Evolutionary conservation across 2,329 filamentous ascomycete species (phyloP), one percentile per base, ranked within the genome.

Genomic region (Trematosphaeria pertusa): DNA sequence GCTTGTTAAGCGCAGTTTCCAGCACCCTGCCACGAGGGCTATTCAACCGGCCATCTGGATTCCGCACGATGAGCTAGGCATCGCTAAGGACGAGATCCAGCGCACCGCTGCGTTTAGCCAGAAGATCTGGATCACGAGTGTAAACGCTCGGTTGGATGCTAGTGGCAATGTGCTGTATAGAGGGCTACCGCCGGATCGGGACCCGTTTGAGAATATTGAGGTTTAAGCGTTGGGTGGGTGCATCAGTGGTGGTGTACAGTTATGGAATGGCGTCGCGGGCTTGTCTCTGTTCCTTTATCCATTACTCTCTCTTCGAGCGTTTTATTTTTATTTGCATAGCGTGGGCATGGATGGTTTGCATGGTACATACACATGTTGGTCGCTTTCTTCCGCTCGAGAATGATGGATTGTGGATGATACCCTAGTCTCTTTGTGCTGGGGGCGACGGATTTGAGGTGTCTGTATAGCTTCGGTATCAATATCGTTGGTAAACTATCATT

Each of bases 1-100:
- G 47, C 83, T 97, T 30, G 88, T 94, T 10, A 87, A 87, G 43
- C 87, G 91, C 62, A 91, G 93, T 0, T 99, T 99, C 72, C 87
- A 92, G 73, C 94, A 99, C 65, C 87, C 86, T 24, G 94, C 94
- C 0, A 79, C 97, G 28, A 85, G 94, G 7, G 89, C 92, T 1
- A 84, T 88, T 41, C 82, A 91, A 42, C 94, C 94, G 0, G 90
- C 89, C 0, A 86, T 99, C 19, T 99, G 94, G 94, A 89, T 99
- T 34, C 94, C 94, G 0, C 84, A 87, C 9, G 94, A 99, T 65
- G 88, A 94, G 57, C 73, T 97, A 4, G 94, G 94, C 4, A 83
- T 99, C 46, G 91, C 89, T 56, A 91, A 96, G 60, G 93, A 97
- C 59, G 94, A 99, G 75, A 87, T 97, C 34, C 80, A 81, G 63